A percentile compares a stretch with the other conserved stretches of the same genome.
Conservation (phyloP, 805 yeast species). For the Metschnikowia picachoensis region DNA sequence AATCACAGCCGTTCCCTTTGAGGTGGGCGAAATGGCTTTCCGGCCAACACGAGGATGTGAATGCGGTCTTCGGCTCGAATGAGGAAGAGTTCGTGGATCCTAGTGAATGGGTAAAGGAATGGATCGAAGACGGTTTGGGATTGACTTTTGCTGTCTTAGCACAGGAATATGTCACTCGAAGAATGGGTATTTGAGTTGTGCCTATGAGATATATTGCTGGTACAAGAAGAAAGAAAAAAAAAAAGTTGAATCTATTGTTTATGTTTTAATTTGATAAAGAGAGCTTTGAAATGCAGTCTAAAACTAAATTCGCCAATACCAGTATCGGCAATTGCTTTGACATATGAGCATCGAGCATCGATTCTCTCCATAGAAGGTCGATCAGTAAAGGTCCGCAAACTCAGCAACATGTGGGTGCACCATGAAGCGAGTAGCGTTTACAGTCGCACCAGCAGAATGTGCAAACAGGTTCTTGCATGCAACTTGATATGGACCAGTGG, state of each 20-base stretch:
- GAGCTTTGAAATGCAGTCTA: background rate
- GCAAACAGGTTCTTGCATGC: slow-evolving; percentile 1
- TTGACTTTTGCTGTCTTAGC: slow-evolving; percentile 83
- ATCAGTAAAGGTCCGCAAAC: slow-evolving; percentile 41
- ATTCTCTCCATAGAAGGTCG: background rate
- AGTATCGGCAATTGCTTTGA: background rate
- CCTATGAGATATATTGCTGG: too few species aligned
- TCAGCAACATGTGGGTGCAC: slow-evolving; percentile 44
- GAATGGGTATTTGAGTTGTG: slow-evolving; percentile 63
- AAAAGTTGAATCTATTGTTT: too few species aligned
- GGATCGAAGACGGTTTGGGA: slow-evolving; percentile 59
- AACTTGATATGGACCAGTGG: background rate
- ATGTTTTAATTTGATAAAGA: background rate
- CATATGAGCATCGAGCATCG: background rate
- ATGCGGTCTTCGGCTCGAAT: slow-evolving; percentile 15
- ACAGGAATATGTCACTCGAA: slow-evolving; percentile 81
- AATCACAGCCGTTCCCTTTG: slow-evolving; percentile 86
- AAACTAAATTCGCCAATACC: background rate
- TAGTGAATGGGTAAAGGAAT: slow-evolving; percentile 40
- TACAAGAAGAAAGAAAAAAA: background rate
- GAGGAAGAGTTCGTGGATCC: slow-evolving; percentile 33
- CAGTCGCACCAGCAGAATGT: slow-evolving; percentile 1
- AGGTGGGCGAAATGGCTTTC: slow-evolving; percentile 95
- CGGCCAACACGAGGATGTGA: slow-evolving; percentile 31
- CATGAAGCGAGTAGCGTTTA: slow-evolving; percentile 12